Evolutionary conservation across 305 asterid genomes (phyloP).

Genomic region (Plantago coronopus): DNA sequence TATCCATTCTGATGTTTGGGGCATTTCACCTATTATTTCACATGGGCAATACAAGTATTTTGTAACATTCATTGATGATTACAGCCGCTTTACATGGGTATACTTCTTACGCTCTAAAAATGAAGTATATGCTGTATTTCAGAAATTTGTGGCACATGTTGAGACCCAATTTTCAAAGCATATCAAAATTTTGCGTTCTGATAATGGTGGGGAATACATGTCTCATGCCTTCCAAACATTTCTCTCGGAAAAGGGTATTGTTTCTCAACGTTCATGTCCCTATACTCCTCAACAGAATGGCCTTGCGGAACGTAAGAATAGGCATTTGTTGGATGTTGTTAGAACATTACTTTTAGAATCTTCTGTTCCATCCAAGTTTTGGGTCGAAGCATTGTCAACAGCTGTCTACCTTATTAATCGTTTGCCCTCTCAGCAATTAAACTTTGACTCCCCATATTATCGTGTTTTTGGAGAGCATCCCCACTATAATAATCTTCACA

Average conservation of each 20-base stretch:
- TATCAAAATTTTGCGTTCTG: not conserved
- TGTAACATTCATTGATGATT: too few relatives aligned
- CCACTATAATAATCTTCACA: not conserved
- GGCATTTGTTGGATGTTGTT: not conserved
- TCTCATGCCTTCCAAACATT: not conserved
- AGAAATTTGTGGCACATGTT: not conserved
- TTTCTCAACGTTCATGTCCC: constrained; percentile 3
- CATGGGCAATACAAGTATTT: too few relatives aligned
- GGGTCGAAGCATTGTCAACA: constrained; percentile 10
- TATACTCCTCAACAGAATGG: constrained; percentile 18
- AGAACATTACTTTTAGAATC: not conserved
- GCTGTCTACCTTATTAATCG: not conserved
- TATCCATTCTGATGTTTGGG: too few relatives aligned
- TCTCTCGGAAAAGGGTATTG: not conserved
- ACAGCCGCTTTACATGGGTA: too few relatives aligned
- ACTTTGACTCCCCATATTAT: constrained; percentile 1
- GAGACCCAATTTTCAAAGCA: not conserved
- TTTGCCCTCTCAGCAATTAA: not conserved
- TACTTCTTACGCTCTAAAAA: too few relatives aligned
- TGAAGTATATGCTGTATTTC: not conserved
- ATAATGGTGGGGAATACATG: constrained; percentile 4
- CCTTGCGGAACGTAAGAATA: constrained; percentile 1
- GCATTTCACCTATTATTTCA: too few relatives aligned
- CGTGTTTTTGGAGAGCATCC: not conserved
- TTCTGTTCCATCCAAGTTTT: not conserved